These are phyloP conservation scores for Boletus sensibilis DNA, from an alignment of 768 basidiomycete species.

Conservation along the genomic window DNA sequence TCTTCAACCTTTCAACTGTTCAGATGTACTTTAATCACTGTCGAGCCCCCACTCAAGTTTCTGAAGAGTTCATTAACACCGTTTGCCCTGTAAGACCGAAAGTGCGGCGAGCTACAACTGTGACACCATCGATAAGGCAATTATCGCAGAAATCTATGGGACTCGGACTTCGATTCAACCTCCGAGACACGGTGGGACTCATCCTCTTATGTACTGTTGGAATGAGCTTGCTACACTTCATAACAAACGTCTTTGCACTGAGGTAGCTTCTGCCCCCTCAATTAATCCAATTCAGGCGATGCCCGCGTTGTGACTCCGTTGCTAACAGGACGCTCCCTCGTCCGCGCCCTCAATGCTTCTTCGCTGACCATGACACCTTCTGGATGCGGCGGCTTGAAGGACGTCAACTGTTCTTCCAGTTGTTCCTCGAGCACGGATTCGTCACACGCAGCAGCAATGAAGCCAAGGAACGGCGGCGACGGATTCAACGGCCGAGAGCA, in stretches of 20 bases:
- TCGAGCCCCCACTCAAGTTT: not conserved
- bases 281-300: slow-evolving; percentile 22
- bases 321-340: slow-evolving; percentile 31
- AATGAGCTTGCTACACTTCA: not conserved
- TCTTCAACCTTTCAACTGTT: not conserved
- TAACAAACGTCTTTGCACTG: not conserved
- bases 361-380: slow-evolving; percentile 73
- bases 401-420: slow-evolving; percentile 56
- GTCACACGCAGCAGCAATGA: slow-evolving; percentile 78
- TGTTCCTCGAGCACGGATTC: slow-evolving; percentile 64
- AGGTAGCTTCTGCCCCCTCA: not conserved
- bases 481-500: slow-evolving; percentile 98
- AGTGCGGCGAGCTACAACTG: not conserved
- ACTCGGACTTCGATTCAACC: not conserved
- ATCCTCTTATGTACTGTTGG: not conserved
- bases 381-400: slow-evolving; percentile 75
- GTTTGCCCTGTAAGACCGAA: not conserved
- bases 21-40: not conserved
- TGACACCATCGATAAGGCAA: not conserved
- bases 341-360: slow-evolving; percentile 44
- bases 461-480: slow-evolving; percentile 94
- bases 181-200: not conserved
- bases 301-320: slow-evolving; percentile 24
- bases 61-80: not conserved
- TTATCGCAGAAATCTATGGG: not conserved